phyloP scores from a whole-genome alignment of 805 yeast genomes.

The Candida ortonii region DNA sequence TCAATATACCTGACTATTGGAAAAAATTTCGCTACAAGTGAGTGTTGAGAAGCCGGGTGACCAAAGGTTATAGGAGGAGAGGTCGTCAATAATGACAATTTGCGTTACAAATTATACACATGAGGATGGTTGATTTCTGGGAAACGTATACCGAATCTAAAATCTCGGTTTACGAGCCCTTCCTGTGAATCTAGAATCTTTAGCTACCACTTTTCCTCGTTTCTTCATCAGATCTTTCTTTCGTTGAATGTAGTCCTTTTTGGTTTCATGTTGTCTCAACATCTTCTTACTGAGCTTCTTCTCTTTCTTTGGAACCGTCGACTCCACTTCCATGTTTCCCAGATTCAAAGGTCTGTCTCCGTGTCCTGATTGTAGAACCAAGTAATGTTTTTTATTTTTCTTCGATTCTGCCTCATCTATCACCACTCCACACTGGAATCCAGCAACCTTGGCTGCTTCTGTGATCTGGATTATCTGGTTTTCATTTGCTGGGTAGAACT shows the following conservation, averaged over 20 bases:
- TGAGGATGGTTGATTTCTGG: too few species aligned
- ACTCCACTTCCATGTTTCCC: conserved; percentile 78
- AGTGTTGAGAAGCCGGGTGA: conserved; percentile 2
- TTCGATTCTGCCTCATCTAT: conserved; percentile 92
- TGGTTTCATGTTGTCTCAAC: conserved; percentile 61
- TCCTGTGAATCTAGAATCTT: conserved; percentile 89
- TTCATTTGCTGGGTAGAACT: conserved; percentile 92
- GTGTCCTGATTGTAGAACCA: conserved; percentile 84
- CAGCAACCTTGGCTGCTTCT: conserved; percentile 86
- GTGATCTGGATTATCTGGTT: conserved; percentile 75
- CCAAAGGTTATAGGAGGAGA: background rate
- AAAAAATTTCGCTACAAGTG: conserved; percentile 2
- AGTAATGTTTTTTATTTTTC: conserved; percentile 84
- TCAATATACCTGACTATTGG: background rate
- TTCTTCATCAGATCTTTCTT: conserved; percentile 92
- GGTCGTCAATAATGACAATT: too few species aligned
- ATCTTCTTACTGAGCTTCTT: conserved; percentile 45
- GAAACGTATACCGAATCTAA: too few species aligned
- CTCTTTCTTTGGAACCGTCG: conserved; percentile 37
- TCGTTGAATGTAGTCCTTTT: conserved; percentile 77
- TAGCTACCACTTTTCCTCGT: conserved; percentile 86
- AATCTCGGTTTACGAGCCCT: conserved; percentile 72
- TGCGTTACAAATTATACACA: too few species aligned
- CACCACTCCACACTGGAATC: conserved; percentile 94
- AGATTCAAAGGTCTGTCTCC: conserved; percentile 74